A percentile compares a stretch with the other conserved stretches of the same genome.
phyloP scores from a whole-genome alignment of 2,329 filamentous ascomycete genomes.

The Sporothrix mexicana region DNA sequence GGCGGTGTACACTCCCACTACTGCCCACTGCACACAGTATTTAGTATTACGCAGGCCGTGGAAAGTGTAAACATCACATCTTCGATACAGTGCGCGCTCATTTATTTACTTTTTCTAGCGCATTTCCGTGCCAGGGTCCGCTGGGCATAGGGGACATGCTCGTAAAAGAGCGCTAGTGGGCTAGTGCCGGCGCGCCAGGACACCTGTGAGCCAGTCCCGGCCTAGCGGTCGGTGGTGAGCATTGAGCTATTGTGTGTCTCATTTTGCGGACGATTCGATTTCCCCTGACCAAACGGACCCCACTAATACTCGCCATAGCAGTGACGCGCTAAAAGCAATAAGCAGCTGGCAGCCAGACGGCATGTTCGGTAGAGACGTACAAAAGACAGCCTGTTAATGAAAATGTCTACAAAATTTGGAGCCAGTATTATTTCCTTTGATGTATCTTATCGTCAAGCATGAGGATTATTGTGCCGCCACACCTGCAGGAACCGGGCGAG shows the following conservation, averaged over 20 bases:
- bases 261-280: neutral
- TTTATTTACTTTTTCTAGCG: constrained; percentile 27
- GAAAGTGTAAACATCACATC: no score
- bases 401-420: neutral
- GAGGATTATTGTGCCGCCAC: constrained; percentile 10
- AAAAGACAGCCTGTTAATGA: neutral
- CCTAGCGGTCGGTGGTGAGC: neutral
- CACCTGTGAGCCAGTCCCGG: neutral
- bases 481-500: constrained; percentile 24
- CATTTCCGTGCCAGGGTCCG: neutral
- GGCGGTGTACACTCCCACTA: neutral
- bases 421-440: no score
- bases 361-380: neutral
- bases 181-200: constrained; percentile 17
- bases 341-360: neutral
- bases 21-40: no score
- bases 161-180: constrained; percentile 20
- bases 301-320: constrained; percentile 1
- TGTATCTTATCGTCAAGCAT: no score
- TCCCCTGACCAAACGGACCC: constrained; percentile 16
- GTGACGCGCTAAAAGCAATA: neutral
- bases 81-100: no score
- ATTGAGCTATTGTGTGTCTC: neutral
- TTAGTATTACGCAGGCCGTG: no score
- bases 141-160: neutral